These are phyloP conservation scores for Fraxinus paxiana DNA, from an alignment of 305 asterid species.

Conservation along the genomic window DNA sequence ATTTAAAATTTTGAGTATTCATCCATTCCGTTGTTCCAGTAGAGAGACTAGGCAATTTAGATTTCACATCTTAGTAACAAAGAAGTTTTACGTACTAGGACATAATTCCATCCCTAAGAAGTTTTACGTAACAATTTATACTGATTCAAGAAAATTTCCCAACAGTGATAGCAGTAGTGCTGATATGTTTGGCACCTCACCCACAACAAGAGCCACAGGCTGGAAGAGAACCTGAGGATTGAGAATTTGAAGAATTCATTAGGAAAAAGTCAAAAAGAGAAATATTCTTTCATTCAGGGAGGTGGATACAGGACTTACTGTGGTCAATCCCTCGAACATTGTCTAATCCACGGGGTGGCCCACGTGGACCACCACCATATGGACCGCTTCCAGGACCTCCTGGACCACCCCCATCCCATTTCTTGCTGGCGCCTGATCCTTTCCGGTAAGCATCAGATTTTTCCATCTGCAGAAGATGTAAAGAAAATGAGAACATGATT, in stretches of 20 bases:
- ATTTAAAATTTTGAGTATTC: neutral
- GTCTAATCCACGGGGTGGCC: slow-evolving; percentile 85
- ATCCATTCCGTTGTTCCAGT: neutral
- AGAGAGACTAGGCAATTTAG: neutral
- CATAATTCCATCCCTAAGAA: neutral
- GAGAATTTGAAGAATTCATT: neutral
- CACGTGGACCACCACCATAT: slow-evolving; percentile 83
- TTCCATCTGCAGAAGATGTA: slow-evolving; percentile 58
- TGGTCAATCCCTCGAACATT: slow-evolving; percentile 84
- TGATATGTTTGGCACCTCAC: neutral
- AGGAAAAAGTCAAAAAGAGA: neutral
- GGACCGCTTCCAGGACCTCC: slow-evolving; percentile 95
- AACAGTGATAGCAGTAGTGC: neutral
- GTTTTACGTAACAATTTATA: neutral
- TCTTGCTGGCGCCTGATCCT: slow-evolving; percentile 80
- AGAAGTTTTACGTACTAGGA: neutral
- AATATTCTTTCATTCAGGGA: neutral
- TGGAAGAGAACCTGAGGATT: slow-evolving; percentile 67
- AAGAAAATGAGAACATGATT: slow-evolving; percentile 9
- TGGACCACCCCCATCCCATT: slow-evolving; percentile 95
- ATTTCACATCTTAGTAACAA: neutral
- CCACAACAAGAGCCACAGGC: slow-evolving; percentile 99
- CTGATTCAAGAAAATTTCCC: neutral
- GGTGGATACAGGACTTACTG: slow-evolving; percentile 48
- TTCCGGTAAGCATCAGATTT: slow-evolving; percentile 76